Conservation (phyloP, 371 early-diverging fungal species). For the Rhizomucor miehei region DNA sequence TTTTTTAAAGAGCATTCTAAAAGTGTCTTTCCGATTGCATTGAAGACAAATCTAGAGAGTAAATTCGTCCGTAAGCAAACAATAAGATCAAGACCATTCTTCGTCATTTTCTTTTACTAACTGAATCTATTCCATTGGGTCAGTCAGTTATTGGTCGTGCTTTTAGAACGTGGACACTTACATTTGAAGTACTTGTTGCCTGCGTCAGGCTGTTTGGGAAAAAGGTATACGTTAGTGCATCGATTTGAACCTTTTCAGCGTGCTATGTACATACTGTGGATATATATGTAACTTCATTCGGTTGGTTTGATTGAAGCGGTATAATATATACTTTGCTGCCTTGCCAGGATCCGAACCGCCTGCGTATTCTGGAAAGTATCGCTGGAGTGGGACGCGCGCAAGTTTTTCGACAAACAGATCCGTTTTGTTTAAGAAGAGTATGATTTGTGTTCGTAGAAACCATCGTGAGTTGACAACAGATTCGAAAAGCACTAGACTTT, state of each 20-base stretch:
- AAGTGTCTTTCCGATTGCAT: conserved; percentile 65
- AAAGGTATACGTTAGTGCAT: too few relatives aligned
- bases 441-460: conserved; percentile 69
- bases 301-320: conserved; percentile 68
- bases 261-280: conserved; percentile 54
- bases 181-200: conserved; percentile 69
- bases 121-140: too few relatives aligned
- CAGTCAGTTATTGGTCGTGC: neutral
- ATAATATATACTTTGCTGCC: conserved; percentile 67
- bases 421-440: conserved; percentile 77
- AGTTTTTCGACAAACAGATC: conserved; percentile 72
- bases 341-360: conserved; percentile 64
- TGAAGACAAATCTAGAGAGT: conserved; percentile 50
- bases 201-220: conserved; percentile 57
- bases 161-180: conserved; percentile 19
- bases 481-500: conserved; percentile 73
- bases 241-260: neutral
- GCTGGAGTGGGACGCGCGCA: conserved; percentile 48
- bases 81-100: too few relatives aligned
- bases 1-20: conserved; percentile 15
- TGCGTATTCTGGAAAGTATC: conserved; percentile 70
- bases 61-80: too few relatives aligned
- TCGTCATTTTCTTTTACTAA: too few relatives aligned
- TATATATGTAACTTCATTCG: conserved; percentile 65
- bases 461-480: conserved; percentile 63